Percentiles rank a stretch among this genome's conserved stretches.
Evolutionary conservation across 2,329 filamentous ascomycete genomes (phyloP).

Genomic region (Talaromyces amestolkiae): DNA sequence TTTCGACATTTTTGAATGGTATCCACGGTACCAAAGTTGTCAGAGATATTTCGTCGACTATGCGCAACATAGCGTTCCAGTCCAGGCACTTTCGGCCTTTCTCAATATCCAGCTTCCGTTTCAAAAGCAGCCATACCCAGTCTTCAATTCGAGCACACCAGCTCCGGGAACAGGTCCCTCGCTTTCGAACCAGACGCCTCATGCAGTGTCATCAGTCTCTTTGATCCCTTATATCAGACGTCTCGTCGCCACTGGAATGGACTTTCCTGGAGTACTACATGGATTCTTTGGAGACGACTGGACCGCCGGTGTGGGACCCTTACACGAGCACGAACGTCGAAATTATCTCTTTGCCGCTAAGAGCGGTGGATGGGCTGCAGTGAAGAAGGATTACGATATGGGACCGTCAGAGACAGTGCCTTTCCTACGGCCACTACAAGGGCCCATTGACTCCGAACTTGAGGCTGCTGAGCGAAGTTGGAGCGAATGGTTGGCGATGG

Average conservation of each 20-base stretch:
- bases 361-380: constrained; percentile 81
- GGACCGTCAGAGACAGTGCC: constrained; percentile 77
- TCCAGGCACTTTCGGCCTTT: constrained; percentile 85
- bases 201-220: constrained; percentile 54
- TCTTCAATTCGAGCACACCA: constrained; percentile 40
- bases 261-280: constrained; percentile 79
- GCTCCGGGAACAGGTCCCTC: constrained; percentile 21
- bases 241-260: constrained; percentile 86
- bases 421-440: constrained; percentile 79
- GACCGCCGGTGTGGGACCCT: constrained; percentile 70
- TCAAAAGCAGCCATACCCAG: constrained; percentile 61
- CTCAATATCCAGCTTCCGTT: constrained; percentile 89
- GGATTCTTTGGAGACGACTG: constrained; percentile 98
- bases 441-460: constrained; percentile 75
- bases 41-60: constrained; percentile 88
- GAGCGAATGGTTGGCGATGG: constrained; percentile 95
- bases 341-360: constrained; percentile 97
- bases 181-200: constrained; percentile 42
- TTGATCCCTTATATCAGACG: constrained; percentile 87
- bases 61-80: constrained; percentile 76
- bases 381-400: constrained; percentile 91
- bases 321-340: constrained; percentile 84
- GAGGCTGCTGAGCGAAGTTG: constrained; percentile 77
- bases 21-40: constrained; percentile 85
- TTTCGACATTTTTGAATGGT: constrained; percentile 80